phyloP scores from a whole-genome alignment of 2,329 filamentous ascomycete species.

The Paraconiothyrium sp. region DNA sequence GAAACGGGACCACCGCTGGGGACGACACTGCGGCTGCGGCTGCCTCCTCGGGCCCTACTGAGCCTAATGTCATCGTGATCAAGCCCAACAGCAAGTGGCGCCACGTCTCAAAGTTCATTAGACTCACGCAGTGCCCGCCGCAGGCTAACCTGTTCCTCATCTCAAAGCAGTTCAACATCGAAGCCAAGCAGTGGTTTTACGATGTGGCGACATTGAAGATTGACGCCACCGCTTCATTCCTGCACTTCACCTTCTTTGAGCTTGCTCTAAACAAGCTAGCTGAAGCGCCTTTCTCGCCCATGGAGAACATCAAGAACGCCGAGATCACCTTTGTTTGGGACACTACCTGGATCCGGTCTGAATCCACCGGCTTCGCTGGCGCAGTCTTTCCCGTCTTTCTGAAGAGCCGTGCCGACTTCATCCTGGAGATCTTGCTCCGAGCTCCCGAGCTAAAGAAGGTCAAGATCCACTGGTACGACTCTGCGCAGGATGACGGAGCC shows the following conservation, averaged over 20 bases:
- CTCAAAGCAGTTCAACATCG: conserved; percentile 39
- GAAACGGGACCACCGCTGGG: conserved; percentile 7
- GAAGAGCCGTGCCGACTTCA: conserved; percentile 33
- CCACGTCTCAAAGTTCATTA: conserved; percentile 46
- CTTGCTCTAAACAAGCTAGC: conserved; percentile 38
- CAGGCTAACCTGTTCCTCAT: conserved; percentile 40
- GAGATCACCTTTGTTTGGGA: conserved; percentile 47
- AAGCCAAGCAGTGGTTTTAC: conserved; percentile 48
- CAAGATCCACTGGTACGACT: conserved; percentile 46
- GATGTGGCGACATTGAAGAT: conserved; percentile 40
- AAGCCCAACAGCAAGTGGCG: conserved; percentile 40
- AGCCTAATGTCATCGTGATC: conserved; percentile 28
- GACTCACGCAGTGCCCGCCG: conserved; percentile 41
- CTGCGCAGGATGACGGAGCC: conserved; percentile 34
- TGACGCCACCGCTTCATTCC: conserved; percentile 45
- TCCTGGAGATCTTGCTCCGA: conserved; percentile 34
- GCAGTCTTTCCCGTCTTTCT: conserved; percentile 41
- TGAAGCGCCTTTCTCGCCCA: conserved; percentile 43
- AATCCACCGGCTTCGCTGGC: conserved; percentile 25
- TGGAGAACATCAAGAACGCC: conserved; percentile 46
- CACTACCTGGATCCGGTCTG: conserved; percentile 41
- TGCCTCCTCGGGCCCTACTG: conserved; percentile 7
- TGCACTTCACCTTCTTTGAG: conserved; percentile 46
- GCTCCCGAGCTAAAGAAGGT: conserved; percentile 40
- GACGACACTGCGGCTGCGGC: neutral